These are phyloP conservation scores for Salix caprea DNA, from an alignment of 345 rosid genomes.

Conservation along the genomic window DNA sequence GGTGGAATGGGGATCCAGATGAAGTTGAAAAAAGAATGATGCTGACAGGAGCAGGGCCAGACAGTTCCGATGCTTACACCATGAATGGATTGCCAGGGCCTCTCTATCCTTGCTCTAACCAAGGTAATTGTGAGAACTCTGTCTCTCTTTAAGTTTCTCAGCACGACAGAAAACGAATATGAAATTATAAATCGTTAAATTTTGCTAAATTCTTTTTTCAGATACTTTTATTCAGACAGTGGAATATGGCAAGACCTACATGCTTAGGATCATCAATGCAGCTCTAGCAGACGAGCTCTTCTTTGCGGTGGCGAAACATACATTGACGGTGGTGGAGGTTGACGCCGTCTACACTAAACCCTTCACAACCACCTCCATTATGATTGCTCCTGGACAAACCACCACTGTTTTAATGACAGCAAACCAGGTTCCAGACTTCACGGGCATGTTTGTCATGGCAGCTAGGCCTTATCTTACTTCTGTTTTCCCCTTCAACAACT, in stretches of 20 bases:
- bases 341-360: not conserved
- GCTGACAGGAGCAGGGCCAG: constrained; percentile 41
- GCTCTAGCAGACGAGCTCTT: not conserved
- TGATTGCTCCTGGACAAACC: not conserved
- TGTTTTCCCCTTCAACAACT: not conserved
- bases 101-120: constrained; percentile 53
- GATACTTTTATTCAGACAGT: not conserved
- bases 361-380: not conserved
- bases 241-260: not conserved
- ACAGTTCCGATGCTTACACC: constrained; percentile 52
- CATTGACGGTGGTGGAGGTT: not conserved
- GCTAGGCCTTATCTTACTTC: not conserved
- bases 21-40: constrained; percentile 45
- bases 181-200: not conserved
- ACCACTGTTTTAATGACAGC: not conserved
- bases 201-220: no score
- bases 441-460: not conserved
- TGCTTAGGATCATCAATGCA: not conserved
- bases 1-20: constrained; percentile 61
- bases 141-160: not conserved
- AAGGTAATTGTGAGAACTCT: constrained; percentile 30
- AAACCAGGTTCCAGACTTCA: not conserved
- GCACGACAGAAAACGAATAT: no score
- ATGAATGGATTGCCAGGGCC: constrained; percentile 71
- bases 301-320: not conserved